These are phyloP conservation scores for Penicillium maclennaniae DNA, from an alignment of 495 filamentous ascomycete species.

Conservation along the genomic window DNA sequence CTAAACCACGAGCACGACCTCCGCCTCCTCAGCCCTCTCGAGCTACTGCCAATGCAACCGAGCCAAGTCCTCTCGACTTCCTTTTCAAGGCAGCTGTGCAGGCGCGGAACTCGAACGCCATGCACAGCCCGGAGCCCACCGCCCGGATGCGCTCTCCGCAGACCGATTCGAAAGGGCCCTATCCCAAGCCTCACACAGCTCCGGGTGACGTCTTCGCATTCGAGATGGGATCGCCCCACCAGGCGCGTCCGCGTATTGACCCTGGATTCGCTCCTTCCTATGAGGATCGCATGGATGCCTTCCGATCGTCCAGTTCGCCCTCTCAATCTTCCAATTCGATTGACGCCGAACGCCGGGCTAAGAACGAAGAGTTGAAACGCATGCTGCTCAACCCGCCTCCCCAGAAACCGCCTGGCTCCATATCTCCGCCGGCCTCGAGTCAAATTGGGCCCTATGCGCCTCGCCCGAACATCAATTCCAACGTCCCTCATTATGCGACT, in stretches of 20 bases:
- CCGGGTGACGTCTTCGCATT: slow-evolving; percentile 57
- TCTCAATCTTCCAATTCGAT: slow-evolving; percentile 18
- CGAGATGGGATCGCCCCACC: slow-evolving; percentile 57
- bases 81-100: slow-evolving; percentile 83
- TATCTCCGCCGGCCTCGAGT: slow-evolving; percentile 15
- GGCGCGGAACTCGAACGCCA: slow-evolving; percentile 41
- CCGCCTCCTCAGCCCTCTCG: not conserved
- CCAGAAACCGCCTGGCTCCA: slow-evolving; percentile 34
- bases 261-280: slow-evolving; percentile 67
- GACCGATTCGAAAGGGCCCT: slow-evolving; percentile 28
- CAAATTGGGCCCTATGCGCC: slow-evolving; percentile 11
- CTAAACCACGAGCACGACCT: slow-evolving; percentile 33
- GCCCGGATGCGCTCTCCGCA: slow-evolving; percentile 34
- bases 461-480: slow-evolving; percentile 14
- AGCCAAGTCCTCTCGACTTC: slow-evolving; percentile 71
- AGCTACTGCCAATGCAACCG: slow-evolving; percentile 11
- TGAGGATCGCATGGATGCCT: slow-evolving; percentile 59
- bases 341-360: slow-evolving; percentile 41
- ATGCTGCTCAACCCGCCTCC: slow-evolving; percentile 45
- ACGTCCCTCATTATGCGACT: slow-evolving; percentile 35
- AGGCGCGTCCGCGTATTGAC: slow-evolving; percentile 44
- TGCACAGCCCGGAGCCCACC: slow-evolving; percentile 45
- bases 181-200: slow-evolving; percentile 30
- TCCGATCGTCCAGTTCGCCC: slow-evolving; percentile 34
- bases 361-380: slow-evolving; percentile 46